phyloP scores from a whole-genome alignment of 495 filamentous ascomycete species.

The Hyaloscypha hepaticicola region DNA sequence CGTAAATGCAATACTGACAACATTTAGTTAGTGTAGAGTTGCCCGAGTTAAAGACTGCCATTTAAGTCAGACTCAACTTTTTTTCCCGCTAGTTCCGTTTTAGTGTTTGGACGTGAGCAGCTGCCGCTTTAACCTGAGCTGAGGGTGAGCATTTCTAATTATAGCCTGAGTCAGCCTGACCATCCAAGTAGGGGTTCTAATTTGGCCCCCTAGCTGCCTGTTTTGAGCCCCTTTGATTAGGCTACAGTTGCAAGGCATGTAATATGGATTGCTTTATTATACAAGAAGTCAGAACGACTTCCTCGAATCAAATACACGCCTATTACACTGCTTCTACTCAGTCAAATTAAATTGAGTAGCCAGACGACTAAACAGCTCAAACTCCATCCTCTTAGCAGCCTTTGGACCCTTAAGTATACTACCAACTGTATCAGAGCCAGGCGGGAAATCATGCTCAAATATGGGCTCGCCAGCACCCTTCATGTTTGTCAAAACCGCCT shows the following conservation, averaged over 20 bases:
- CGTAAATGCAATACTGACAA: too few relatives aligned
- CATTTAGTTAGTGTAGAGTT: too few relatives aligned
- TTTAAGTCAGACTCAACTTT: not conserved
- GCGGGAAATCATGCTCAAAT: conserved; percentile 44
- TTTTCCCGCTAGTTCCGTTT: too few relatives aligned
- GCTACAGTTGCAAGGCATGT: not conserved
- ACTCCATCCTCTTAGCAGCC: conserved; percentile 37
- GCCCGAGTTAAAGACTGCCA: not conserved
- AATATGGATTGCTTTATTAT: not conserved
- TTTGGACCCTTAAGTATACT: conserved; percentile 39
- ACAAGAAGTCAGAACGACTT: not conserved
- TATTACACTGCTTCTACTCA: not conserved
- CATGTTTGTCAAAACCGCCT: conserved; percentile 41
- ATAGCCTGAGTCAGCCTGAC: too few relatives aligned
- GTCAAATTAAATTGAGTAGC: conserved; percentile 17
- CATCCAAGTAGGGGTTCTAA: too few relatives aligned
- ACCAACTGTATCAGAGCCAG: conserved; percentile 39
- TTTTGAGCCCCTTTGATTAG: too few relatives aligned
- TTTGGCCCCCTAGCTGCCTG: too few relatives aligned
- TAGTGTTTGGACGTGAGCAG: too few relatives aligned
- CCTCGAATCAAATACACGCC: not conserved
- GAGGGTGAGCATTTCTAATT: too few relatives aligned
- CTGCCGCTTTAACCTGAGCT: too few relatives aligned
- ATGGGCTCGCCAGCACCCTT: conserved; percentile 39
- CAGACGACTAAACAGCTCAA: conserved; percentile 39